A percentile compares a stretch with the other conserved stretches of the same genome.
phyloP scores from a whole-genome alignment of 805 yeast species.

The Hagleromyces aurorensis region DNA sequence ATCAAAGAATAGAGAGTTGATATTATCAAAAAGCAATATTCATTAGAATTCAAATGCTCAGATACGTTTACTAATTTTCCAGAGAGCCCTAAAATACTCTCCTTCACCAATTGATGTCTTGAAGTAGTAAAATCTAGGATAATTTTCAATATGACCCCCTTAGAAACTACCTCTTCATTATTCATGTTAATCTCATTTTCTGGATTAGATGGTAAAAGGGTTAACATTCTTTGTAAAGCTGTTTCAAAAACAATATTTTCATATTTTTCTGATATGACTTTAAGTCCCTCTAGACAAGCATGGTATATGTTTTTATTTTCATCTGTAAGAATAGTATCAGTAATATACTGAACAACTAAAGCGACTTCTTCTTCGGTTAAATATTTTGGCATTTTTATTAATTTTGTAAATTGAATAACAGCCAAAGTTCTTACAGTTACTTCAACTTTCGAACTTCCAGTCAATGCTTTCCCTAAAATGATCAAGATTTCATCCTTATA shows the following conservation, averaged over 20 bases:
- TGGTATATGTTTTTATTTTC: constrained; percentile 43
- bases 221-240: constrained; percentile 44
- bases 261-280: constrained; percentile 30
- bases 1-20: constrained; percentile 24
- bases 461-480: constrained; percentile 59
- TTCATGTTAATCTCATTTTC: constrained; percentile 23
- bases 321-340: constrained; percentile 50
- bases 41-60: constrained; percentile 7
- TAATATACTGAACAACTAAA: constrained; percentile 55
- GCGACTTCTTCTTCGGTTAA: constrained; percentile 49
- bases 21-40: constrained; percentile 23
- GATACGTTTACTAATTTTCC: constrained; percentile 13
- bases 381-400: constrained; percentile 43
- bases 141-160: constrained; percentile 31
- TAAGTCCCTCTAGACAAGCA: constrained; percentile 49
- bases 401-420: constrained; percentile 51
- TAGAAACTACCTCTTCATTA: constrained; percentile 22
- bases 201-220: constrained; percentile 42
- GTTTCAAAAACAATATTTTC: constrained; percentile 40
- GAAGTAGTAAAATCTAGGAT: constrained; percentile 30
- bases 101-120: constrained; percentile 24
- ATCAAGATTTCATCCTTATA: constrained; percentile 63
- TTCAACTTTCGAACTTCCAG: constrained; percentile 59
- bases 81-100: constrained; percentile 20
- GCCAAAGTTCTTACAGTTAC: constrained; percentile 62